A percentile compares a stretch with the other conserved stretches of the same genome.
These are phyloP conservation scores for Colletotrichum sp. DNA, from an alignment of 2,329 filamentous ascomycete species.

Conservation along the genomic window DNA sequence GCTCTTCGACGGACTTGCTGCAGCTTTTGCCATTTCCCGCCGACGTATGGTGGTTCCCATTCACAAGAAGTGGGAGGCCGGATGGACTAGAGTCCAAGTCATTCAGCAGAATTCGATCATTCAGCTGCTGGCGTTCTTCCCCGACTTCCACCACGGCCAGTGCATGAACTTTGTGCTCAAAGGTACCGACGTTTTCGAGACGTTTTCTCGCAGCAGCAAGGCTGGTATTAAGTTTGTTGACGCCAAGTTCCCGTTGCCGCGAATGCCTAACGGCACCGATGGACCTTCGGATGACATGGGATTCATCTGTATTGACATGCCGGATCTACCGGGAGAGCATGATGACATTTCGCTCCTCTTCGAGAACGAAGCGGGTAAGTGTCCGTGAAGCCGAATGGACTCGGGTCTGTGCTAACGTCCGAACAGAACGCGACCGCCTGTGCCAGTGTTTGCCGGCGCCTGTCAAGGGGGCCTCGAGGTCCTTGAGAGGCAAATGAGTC, in stretches of 20 bases:
- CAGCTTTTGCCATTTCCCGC: slow-evolving; percentile 80
- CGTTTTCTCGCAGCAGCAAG: slow-evolving; percentile 67
- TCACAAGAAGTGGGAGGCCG: slow-evolving; percentile 92
- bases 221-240: slow-evolving; percentile 81
- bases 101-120: slow-evolving; percentile 76
- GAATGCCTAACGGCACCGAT: slow-evolving; percentile 56
- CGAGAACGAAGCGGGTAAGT: slow-evolving; percentile 77
- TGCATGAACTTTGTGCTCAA: slow-evolving; percentile 91
- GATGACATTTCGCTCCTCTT: slow-evolving; percentile 90
- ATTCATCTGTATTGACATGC: slow-evolving; percentile 85
- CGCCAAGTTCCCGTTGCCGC: slow-evolving; percentile 87
- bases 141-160: slow-evolving; percentile 84
- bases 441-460: slow-evolving; percentile 59
- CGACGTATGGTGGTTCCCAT: slow-evolving; percentile 90
- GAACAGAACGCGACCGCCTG: slow-evolving; percentile 59
- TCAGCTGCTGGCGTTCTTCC: slow-evolving; percentile 86
- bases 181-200: slow-evolving; percentile 83
- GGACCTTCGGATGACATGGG: slow-evolving; percentile 64
- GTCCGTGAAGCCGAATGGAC: neutral
- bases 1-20: slow-evolving; percentile 74
- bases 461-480: slow-evolving; percentile 52
- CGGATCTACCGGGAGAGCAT: slow-evolving; percentile 89
- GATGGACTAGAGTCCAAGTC: slow-evolving; percentile 79
- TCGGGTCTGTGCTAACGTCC: neutral
- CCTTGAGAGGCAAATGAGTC: slow-evolving; percentile 23